A percentile compares a stretch with the other conserved stretches of the same genome.
Evolutionary conservation across 1,284 basidiomycete species (phyloP).

Genomic region (Pterulicium gracile): DNA sequence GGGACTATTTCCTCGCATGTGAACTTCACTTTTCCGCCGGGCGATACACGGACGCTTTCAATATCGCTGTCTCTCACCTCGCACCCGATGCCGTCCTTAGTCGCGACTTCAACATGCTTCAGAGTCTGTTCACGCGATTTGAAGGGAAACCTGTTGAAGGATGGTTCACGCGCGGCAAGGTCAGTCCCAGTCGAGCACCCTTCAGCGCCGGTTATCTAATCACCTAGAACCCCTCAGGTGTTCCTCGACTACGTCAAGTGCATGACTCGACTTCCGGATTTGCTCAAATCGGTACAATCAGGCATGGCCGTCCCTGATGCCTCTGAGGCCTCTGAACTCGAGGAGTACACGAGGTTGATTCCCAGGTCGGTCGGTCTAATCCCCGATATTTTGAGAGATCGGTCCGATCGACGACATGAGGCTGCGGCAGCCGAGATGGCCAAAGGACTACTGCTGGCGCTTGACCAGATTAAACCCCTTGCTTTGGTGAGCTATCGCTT

Average conservation of each 20-base stretch:
- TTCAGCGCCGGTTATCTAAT: constrained; percentile 7
- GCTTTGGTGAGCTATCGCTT: constrained; percentile 39
- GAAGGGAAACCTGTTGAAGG: constrained; percentile 51
- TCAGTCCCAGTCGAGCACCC: constrained; percentile 17
- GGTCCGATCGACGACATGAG: constrained; percentile 46
- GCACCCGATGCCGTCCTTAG: constrained; percentile 85
- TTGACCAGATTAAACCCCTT: constrained; percentile 49
- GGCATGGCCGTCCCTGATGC: constrained; percentile 32
- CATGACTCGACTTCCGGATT: constrained; percentile 22
- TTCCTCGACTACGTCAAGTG: constrained; percentile 62
- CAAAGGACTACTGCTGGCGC: constrained; percentile 43
- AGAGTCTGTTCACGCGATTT: constrained; percentile 64
- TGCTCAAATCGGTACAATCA: constrained; percentile 16
- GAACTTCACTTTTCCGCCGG: constrained; percentile 67
- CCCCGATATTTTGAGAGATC: constrained; percentile 54
- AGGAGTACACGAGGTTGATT: constrained; percentile 46
- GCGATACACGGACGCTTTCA: constrained; percentile 68
- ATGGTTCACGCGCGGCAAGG: constrained; percentile 78
- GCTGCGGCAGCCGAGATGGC: constrained; percentile 71
- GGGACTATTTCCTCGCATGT: constrained; percentile 70
- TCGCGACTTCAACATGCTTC: constrained; percentile 67
- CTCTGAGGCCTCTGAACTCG: constrained; percentile 40
- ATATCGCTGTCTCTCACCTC: constrained; percentile 72
- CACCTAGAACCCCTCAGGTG: constrained; percentile 27
- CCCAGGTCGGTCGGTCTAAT: constrained; percentile 62